These are phyloP conservation scores for Exserohilum turcica DNA, from an alignment of 2,329 filamentous ascomycete genomes.

Conservation along the genomic window DNA sequence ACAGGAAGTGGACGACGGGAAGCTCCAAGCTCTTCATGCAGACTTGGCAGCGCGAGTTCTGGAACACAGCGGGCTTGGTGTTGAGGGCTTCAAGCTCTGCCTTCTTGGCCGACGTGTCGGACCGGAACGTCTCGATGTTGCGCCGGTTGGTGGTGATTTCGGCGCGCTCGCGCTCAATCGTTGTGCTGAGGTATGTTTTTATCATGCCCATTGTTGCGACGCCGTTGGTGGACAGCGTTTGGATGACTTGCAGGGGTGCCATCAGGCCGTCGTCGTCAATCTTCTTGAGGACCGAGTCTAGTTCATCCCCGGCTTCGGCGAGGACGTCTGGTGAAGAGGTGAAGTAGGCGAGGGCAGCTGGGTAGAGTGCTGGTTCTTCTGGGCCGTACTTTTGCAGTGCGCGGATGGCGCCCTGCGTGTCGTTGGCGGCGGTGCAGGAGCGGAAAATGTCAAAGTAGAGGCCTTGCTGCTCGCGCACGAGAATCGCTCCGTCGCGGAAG, in stretches of 20 bases:
- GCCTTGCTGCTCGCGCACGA: constrained; percentile 92
- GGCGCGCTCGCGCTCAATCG: constrained; percentile 83
- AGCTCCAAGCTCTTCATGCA: constrained; percentile 81
- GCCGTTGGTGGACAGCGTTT: constrained; percentile 77
- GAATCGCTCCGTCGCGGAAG: constrained; percentile 86
- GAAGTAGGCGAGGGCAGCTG: constrained; percentile 90
- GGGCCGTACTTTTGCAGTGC: constrained; percentile 90
- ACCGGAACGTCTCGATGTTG: constrained; percentile 80
- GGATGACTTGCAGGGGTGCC: constrained; percentile 95
- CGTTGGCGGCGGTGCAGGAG: constrained; percentile 89
- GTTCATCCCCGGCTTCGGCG: constrained; percentile 83
- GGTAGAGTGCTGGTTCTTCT: constrained; percentile 88
- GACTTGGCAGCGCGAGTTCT: constrained; percentile 83
- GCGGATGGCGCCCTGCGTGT: constrained; percentile 87
- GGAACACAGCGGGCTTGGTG: constrained; percentile 84
- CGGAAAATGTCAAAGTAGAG: constrained; percentile 95
- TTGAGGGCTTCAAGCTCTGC: constrained; percentile 77
- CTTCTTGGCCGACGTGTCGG: constrained; percentile 80
- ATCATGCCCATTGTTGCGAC: constrained; percentile 98
- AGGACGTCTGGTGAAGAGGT: constrained; percentile 82
- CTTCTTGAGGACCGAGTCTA: constrained; percentile 77
- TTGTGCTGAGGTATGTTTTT: constrained; percentile 86
- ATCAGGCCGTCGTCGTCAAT: constrained; percentile 92
- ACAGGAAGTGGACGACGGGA: constrained; percentile 92
- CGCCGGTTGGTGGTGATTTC: constrained; percentile 85